A percentile compares a stretch with the other conserved stretches of the same genome.
Conservation (phyloP, 192 early-diverging fungal species). For the Helicostylum pulchrum region DNA sequence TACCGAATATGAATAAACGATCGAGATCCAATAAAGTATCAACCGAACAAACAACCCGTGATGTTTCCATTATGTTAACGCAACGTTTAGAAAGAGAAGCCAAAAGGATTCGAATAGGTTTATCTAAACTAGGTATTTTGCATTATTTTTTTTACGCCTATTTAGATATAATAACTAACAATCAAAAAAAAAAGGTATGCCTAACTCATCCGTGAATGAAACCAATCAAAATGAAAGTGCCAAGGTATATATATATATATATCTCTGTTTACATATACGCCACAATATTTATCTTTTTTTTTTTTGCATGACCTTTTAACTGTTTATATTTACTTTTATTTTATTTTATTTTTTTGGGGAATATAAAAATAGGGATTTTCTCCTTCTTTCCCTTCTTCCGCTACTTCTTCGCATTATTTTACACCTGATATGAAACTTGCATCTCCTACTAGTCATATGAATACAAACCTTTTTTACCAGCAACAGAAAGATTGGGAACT, state of each 20-base stretch:
- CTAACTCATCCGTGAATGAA: not conserved
- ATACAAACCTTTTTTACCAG: not conserved
- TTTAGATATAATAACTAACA: no score
- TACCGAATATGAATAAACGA: not conserved
- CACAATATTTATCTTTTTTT: not conserved
- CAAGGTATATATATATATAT: not conserved
- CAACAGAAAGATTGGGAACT: conserved; percentile 19
- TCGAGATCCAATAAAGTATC: no score
- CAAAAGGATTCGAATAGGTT: not conserved
- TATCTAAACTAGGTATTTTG: not conserved
- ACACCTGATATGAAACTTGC: not conserved
- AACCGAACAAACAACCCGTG: not conserved
- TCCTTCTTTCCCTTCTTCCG: not conserved
- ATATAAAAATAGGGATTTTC: not conserved
- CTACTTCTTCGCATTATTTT: not conserved
- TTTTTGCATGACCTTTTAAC: not conserved
- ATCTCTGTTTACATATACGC: not conserved
- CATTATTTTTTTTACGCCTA: no score
- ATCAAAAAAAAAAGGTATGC: no score
- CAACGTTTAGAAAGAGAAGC: conserved; percentile 3
- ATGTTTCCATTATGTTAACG: not conserved
- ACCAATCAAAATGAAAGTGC: not conserved
- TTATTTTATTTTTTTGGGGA: not conserved
- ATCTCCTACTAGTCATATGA: conserved; percentile 1
- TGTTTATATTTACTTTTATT: not conserved